A percentile compares a stretch with the other conserved stretches of the same genome.
Conservation (phyloP, 805 yeast genomes). For the Middelhovenomyces tepae region DNA sequence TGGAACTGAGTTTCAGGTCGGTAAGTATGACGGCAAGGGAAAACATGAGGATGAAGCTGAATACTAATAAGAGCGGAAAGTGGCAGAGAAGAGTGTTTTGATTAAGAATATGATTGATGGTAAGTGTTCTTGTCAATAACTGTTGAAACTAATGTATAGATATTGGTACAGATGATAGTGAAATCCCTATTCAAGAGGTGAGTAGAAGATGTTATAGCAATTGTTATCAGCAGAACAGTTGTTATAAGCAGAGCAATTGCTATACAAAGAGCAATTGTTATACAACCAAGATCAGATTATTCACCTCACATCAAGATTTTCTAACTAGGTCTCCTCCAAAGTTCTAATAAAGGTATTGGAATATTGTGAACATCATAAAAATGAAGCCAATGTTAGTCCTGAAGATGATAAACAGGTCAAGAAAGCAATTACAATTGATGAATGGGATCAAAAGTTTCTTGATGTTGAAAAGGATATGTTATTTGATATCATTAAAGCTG, state of each 20-base stretch:
- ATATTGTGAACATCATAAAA: constrained; percentile 91
- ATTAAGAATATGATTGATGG: constrained; percentile 83
- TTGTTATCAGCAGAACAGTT: too few relatives aligned
- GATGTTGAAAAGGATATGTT: constrained; percentile 72
- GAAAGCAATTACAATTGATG: constrained; percentile 81
- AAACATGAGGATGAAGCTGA: background rate
- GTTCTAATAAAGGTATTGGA: constrained; percentile 82
- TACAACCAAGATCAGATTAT: too few relatives aligned
- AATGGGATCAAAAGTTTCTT: constrained; percentile 92
- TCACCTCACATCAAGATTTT: background rate
- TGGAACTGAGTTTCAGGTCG: constrained; percentile 70
- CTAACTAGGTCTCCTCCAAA: constrained; percentile 40
- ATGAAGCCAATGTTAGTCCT: constrained; percentile 55
- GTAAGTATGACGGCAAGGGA: constrained; percentile 24
- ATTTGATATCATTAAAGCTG: constrained; percentile 40
- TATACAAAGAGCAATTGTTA: too few relatives aligned
- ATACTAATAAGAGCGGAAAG: constrained; percentile 37
- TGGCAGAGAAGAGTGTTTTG: constrained; percentile 78
- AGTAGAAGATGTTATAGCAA: too few relatives aligned
- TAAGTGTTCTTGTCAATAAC: constrained; percentile 23
- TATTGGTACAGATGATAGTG: constrained; percentile 50
- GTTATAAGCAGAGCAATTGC: too few relatives aligned
- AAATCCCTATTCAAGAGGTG: constrained; percentile 84
- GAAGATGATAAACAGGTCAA: constrained; percentile 57
- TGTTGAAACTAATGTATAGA: constrained; percentile 16